A percentile compares a stretch with the other conserved stretches of the same genome.
These are phyloP conservation scores for Chenopodium album DNA, from an alignment of 148 eudicot genomes.

Conservation along the genomic window DNA sequence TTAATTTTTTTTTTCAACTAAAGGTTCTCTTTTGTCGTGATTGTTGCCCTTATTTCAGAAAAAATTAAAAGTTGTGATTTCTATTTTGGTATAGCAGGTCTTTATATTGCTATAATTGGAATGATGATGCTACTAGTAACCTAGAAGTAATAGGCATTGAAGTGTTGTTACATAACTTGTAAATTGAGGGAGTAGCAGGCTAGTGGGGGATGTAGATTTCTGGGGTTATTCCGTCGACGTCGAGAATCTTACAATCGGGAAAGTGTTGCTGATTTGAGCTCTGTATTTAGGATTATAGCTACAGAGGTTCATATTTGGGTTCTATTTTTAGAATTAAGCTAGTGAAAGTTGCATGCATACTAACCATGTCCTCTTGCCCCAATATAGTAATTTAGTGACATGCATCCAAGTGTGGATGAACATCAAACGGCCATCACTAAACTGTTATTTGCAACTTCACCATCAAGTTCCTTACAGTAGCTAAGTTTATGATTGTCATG, in stretches of 20 bases:
- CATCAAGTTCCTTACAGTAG: not conserved
- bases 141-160: not conserved
- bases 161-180: not conserved
- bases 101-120: not conserved
- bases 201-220: not conserved
- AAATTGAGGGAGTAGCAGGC: not conserved
- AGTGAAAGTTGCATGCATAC: not conserved
- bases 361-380: not conserved
- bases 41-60: not conserved
- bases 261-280: not conserved
- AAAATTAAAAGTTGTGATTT: not conserved
- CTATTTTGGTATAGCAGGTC: not conserved
- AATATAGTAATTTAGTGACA: not conserved
- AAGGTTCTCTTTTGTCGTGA: not conserved
- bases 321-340: not conserved
- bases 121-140: not conserved
- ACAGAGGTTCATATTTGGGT: not conserved
- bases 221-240: not conserved
- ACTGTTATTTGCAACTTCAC: not conserved
- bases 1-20: not conserved
- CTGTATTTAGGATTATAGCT: not conserved
- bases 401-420: not conserved
- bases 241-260: not conserved
- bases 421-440: not conserved
- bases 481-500: not conserved